Evolutionary conservation across 2,329 filamentous ascomycete genomes (phyloP).

Genomic region (Botrytis squamosa): DNA sequence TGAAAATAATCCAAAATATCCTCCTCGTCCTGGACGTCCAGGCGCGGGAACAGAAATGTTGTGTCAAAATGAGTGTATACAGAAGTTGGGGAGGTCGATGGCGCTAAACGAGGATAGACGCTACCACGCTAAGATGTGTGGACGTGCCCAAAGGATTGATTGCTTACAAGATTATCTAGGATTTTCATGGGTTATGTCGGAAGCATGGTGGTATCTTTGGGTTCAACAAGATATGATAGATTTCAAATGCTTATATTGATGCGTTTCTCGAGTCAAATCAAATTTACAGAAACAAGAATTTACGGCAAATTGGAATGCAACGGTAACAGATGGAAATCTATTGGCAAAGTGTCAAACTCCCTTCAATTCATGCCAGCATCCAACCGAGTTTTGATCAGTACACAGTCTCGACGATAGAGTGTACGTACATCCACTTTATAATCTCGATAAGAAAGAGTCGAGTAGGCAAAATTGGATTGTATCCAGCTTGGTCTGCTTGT

Average conservation of each 20-base stretch:
- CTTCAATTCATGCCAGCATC: conserved; percentile 2
- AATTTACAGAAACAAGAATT: background rate
- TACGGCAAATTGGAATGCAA: background rate
- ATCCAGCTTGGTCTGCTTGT: background rate
- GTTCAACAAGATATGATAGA: conserved; percentile 16
- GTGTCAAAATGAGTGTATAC: conserved; percentile 21
- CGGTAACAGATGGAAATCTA: conserved; percentile 1
- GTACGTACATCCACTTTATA: background rate
- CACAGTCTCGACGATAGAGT: background rate
- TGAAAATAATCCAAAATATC: conserved; percentile 22
- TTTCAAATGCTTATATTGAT: background rate
- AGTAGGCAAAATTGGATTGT: background rate
- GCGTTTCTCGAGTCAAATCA: conserved; percentile 1
- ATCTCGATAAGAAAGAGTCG: background rate
- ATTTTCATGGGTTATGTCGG: conserved; percentile 9
- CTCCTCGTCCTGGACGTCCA: conserved; percentile 23
- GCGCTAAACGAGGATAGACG: conserved; percentile 22
- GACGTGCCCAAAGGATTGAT: conserved; percentile 19
- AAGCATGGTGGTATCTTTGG: background rate
- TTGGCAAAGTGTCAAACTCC: conserved; percentile 4
- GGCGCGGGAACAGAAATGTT: conserved; percentile 21
- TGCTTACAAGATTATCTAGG: conserved; percentile 20
- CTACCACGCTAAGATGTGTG: conserved; percentile 18
- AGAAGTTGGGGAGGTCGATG: conserved; percentile 19
- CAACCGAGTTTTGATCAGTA: conserved; percentile 1